Base-by-base conservation (phyloP, 169 alveolate genomes). In the Condylostoma magnum region DNA sequence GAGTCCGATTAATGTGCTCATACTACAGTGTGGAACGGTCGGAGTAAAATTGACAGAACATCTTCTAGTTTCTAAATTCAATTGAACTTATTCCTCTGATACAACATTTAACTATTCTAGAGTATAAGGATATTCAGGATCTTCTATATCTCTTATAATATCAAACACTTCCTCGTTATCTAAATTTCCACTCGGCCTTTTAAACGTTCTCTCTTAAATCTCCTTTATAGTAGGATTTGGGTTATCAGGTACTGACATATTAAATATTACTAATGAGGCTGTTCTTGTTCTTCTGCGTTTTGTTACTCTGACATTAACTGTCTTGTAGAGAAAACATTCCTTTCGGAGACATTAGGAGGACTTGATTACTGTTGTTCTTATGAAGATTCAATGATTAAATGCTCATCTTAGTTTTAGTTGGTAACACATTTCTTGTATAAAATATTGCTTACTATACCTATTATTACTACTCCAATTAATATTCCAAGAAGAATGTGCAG, bases 51-150 rank as follows among this genome's bases (percentile, higher is more conserved):
- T 75, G 0, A 98, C 96, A 0, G 86, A 88, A 27, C 97, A 78
- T 12, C 53, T 28, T 70, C 84, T 76, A 44, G 84, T 84, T 22
- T 89, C 83, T 46, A 82, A 74, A 78, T 95, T 92, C 31, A 95
- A 84, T 65, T 74, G 36, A 36, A 95, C 94, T 69, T 95, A 90
- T 10, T 93, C 95, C 10, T 83, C 87, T 20, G 92, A 84, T 6
- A 98, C 95, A 10, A 98, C 97, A 79, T 93, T 93, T 52, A 98
- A 90, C 78, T 95, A 89, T 86, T 98, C 99, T 76, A 98, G 89
- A 22, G 99, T 93, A 71, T 95, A 94, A 15, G 99, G 98, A 79
- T 98, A 98, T 81, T 98, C 99, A 15, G 99, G 99, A 68, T 98
- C 99, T 73, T 93, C 93, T 25, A 98, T 95, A 71, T 88, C 84